Evolutionary conservation across 2,329 filamentous ascomycete species (phyloP).

Genomic region (Purpureocillium takamizusanense): DNA sequence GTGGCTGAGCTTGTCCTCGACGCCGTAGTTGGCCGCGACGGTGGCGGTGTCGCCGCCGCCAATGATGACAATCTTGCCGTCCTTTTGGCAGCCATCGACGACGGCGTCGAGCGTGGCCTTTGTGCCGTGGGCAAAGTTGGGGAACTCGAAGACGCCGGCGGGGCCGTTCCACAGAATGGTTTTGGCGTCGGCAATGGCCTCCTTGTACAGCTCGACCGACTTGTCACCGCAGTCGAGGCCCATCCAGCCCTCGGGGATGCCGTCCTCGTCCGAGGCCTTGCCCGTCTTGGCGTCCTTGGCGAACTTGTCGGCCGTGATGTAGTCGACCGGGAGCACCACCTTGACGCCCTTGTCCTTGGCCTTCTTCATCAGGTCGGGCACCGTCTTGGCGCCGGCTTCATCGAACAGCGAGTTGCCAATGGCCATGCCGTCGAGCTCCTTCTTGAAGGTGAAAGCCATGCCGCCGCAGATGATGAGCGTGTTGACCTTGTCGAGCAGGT

Average conservation of each 20-base stretch:
- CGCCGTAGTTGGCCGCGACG: slow-evolving; percentile 92
- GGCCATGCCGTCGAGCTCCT: slow-evolving; percentile 82
- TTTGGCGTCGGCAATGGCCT: slow-evolving; percentile 78
- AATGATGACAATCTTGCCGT: slow-evolving; percentile 94
- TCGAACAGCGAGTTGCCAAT: slow-evolving; percentile 93
- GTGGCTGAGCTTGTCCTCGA: slow-evolving; percentile 95
- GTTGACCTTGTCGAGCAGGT: slow-evolving; percentile 96
- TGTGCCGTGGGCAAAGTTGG: slow-evolving; percentile 86
- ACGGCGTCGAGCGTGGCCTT: slow-evolving; percentile 87
- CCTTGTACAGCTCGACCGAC: slow-evolving; percentile 80
- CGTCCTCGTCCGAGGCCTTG: slow-evolving; percentile 73
- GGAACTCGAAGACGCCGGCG: slow-evolving; percentile 94
- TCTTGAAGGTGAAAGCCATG: slow-evolving; percentile 99
- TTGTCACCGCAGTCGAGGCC: slow-evolving; percentile 90
- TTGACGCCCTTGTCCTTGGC: slow-evolving; percentile 94
- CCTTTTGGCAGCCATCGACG: slow-evolving; percentile 63
- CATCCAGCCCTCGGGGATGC: slow-evolving; percentile 97
- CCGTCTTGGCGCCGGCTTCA: slow-evolving; percentile 86
- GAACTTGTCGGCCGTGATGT: slow-evolving; percentile 95
- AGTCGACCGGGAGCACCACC: slow-evolving; percentile 89
- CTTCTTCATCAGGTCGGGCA: slow-evolving; percentile 81
- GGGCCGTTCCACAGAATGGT: slow-evolving; percentile 99
- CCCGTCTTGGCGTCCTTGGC: slow-evolving; percentile 72
- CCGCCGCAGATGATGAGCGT: slow-evolving; percentile 92
- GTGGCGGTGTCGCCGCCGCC: slow-evolving; percentile 97